A percentile compares a stretch with the other conserved stretches of the same genome.
These are phyloP conservation scores for Colletotrichum horii DNA, from an alignment of 2,329 filamentous ascomycete species.

Conservation along the genomic window DNA sequence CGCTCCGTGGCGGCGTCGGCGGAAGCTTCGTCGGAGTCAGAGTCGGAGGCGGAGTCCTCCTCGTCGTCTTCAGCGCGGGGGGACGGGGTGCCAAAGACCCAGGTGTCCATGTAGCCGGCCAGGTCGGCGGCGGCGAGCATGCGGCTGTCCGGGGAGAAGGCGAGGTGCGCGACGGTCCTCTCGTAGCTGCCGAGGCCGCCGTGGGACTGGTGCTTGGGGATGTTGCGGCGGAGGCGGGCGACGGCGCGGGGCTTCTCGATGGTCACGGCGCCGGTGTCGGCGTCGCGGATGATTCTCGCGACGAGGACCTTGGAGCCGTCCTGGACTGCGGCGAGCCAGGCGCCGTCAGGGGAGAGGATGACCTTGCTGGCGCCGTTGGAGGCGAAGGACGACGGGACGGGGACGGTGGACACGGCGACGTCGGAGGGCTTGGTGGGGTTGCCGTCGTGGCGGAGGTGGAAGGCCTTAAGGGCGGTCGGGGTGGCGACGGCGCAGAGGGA, in stretches of 20 bases:
- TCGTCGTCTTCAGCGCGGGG: slow-evolving; percentile 34
- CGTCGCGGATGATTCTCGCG: slow-evolving; percentile 43
- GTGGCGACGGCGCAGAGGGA: slow-evolving; percentile 80
- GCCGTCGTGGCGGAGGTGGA: slow-evolving; percentile 63
- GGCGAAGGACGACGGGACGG: slow-evolving; percentile 62
- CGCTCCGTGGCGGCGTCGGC: slow-evolving; percentile 55
- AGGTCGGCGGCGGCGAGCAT: slow-evolving; percentile 82
- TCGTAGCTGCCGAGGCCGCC: slow-evolving; percentile 79
- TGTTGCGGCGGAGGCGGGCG: slow-evolving; percentile 56
- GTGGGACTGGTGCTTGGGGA: slow-evolving; percentile 60
- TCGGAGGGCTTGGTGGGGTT: slow-evolving; percentile 57
- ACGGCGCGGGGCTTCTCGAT: slow-evolving; percentile 46
- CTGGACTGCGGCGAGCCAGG: slow-evolving; percentile 71
- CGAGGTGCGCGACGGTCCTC: slow-evolving; percentile 72
- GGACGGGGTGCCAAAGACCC: slow-evolving; percentile 65
- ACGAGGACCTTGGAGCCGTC: slow-evolving; percentile 64
- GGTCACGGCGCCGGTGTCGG: slow-evolving; percentile 17
- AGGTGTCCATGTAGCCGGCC: slow-evolving; percentile 86
- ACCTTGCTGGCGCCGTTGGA: slow-evolving; percentile 72
- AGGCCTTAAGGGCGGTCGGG: slow-evolving; percentile 75
- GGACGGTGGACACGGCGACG: slow-evolving; percentile 74
- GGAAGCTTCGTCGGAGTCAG: slow-evolving; percentile 41
- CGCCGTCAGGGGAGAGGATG: slow-evolving; percentile 71
- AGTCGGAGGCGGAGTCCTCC: slow-evolving; percentile 25
- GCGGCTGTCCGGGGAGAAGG: slow-evolving; percentile 82